Evolutionary conservation across 306 rosid genomes (phyloP).

Genomic region (Fragaria iinumae): DNA sequence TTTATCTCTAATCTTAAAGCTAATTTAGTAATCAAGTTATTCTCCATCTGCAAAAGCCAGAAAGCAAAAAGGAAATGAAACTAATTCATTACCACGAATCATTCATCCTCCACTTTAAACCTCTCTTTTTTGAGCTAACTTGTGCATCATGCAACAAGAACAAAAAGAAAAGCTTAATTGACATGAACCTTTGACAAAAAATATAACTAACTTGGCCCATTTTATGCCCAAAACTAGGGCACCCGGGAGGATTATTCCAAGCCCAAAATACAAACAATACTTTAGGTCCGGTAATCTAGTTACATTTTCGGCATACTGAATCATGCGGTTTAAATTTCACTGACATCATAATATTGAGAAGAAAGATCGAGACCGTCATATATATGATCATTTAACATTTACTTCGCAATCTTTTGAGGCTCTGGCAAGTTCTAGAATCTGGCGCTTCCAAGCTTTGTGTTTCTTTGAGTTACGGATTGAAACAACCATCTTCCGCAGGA

Average conservation of each 20-base stretch:
- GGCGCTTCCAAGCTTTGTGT: background rate
- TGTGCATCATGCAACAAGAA: background rate
- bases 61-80: background rate
- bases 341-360: no score
- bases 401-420: background rate
- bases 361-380: no score
- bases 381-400: background rate
- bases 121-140: background rate
- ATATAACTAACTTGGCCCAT: background rate
- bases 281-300: no score
- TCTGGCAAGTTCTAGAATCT: background rate
- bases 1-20: background rate
- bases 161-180: background rate
- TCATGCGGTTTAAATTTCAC: no score
- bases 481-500: background rate
- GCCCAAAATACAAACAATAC: no score
- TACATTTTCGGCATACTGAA: no score
- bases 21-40: background rate
- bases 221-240: no score
- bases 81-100: background rate
- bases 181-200: background rate
- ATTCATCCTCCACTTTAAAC: background rate
- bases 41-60: background rate
- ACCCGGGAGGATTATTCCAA: no score
- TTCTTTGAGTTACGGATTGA: background rate